Base-by-base conservation (phyloP, 192 early-diverging fungal genomes). In the Coemansia sp. region DNA sequence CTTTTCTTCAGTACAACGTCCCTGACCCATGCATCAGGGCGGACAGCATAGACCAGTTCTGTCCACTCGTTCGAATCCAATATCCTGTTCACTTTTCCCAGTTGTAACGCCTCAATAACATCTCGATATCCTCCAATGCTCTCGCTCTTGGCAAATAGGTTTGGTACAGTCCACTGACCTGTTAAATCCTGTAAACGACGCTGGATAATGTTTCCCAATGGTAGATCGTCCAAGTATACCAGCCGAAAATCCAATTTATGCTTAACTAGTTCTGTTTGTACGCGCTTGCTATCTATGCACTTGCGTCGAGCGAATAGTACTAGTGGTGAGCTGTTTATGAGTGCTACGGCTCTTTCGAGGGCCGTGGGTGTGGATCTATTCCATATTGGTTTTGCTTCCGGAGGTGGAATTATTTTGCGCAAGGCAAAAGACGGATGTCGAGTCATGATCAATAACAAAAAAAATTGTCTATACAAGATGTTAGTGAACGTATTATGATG, bases 61-160 rank as follows among this genome's bases (percentile, higher is more conserved):
- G 63, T 34, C 69, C 65, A 70, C 49, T 74, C 59, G n/a, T 44
- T 47, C 11, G 73, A 61, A 7, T 58, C 22, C 41, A 80, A 18
- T 8, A 74, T 58, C 7, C 58, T 34, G 0, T 67, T 41, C 10
- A 80, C 13, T 20, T 56, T 67, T 16, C 77, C 77, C 12, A 62
- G 45, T 9, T n/a, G 13, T 43, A 80, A 15, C 1, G 72, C 77
- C 47, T 74, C 62, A 2, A 7, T 45, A 2, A 63, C 38, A 15
- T 45, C 29, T 1, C 39, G 24, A 9, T 64, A 43, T 2, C 72
- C 77, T 8, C 77, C 77, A 30, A 80, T 68, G 41, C 66, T 65
- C 62, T 80, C 72, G 37, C 77, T 74, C 37, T 74, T 74, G 20
- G 63, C 65, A 80, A 79, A 80, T 8, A 80, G 39, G 35, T 74